phyloP scores from a whole-genome alignment of 2,329 filamentous ascomycete genomes.

The Beauveria brongniartii region DNA sequence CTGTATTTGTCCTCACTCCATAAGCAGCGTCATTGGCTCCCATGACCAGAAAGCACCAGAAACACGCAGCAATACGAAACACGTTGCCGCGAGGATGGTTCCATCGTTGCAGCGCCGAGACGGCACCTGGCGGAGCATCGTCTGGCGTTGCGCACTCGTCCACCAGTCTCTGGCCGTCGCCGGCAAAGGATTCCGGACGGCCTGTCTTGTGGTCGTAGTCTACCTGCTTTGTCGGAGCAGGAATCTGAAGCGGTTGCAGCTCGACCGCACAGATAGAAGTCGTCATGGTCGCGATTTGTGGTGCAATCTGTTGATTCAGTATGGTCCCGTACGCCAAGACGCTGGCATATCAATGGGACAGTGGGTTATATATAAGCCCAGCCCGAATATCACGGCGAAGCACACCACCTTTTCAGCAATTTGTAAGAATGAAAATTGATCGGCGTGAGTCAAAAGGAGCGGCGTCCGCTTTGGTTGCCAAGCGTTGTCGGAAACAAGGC shows the following conservation, averaged over 20 bases:
- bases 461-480: not conserved
- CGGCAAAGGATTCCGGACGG: not conserved
- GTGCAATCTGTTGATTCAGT: not conserved
- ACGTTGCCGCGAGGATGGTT: constrained; percentile 41
- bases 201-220: not conserved
- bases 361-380: not conserved
- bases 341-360: not conserved
- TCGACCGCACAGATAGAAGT: constrained; percentile 1
- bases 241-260: constrained; percentile 1
- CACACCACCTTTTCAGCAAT: not conserved
- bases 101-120: constrained; percentile 30
- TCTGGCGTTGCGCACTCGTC: constrained; percentile 7
- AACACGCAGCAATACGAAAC: constrained; percentile 41
- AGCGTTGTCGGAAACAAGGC: not conserved
- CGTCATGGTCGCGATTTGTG: not conserved
- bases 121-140: not conserved
- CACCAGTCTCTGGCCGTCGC: not conserved
- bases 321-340: not conserved
- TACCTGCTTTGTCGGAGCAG: not conserved
- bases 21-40: constrained; percentile 52
- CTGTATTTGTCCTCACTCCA: constrained; percentile 34
- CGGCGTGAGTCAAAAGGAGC: not conserved
- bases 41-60: constrained; percentile 50
- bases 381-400: not conserved
- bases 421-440: not conserved